These are phyloP conservation scores for Brassica napus DNA, from an alignment of 345 rosid genomes.

Conservation along the genomic window Da-Ae NC_063436.1:4480001-4480500, in stretches of 20 bases:
- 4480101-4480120: constrained; percentile 50
- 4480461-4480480: constrained; percentile 39
- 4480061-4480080: constrained; percentile 2
- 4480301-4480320: constrained; percentile 7
- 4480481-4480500: constrained; percentile 23
- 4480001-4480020: constrained; percentile 12
- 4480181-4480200: neutral
- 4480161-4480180: neutral
- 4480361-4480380: neutral
- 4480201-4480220: neutral
- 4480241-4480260: constrained; percentile 39
- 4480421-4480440: constrained; percentile 24
- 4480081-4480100: constrained; percentile 13
- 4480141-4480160: constrained; percentile 36
- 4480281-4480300: constrained; percentile 34
- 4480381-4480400: constrained; percentile 39
- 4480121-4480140: constrained; percentile 45
- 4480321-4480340: neutral
- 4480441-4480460: constrained; percentile 39
- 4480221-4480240: constrained; percentile 17
- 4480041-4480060: constrained; percentile 26
- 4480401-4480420: constrained; percentile 47
- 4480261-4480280: constrained; percentile 36
- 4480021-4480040: constrained; percentile 8
- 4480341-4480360: neutral